These are phyloP conservation scores for Hydrangea macrophylla DNA, from an alignment of 148 eudicot genomes.

Conservation along the genomic window DNA sequence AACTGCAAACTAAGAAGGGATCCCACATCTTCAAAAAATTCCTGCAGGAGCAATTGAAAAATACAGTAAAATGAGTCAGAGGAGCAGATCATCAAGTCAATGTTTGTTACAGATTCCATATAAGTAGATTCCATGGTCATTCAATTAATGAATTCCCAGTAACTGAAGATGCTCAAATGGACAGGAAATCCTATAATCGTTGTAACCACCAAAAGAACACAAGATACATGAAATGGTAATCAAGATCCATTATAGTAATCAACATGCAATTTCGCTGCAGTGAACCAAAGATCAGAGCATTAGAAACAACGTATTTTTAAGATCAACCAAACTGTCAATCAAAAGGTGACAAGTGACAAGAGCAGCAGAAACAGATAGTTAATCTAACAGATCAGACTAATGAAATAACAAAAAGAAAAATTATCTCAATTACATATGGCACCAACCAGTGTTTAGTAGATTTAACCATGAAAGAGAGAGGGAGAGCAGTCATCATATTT, in stretches of 20 bases:
- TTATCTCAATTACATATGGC: too few species aligned
- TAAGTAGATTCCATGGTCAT: background rate
- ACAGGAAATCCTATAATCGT: background rate
- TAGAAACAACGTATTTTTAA: too few species aligned
- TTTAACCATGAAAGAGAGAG: too few species aligned
- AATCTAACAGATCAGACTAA: too few species aligned
- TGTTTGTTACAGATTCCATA: background rate
- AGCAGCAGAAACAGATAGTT: too few species aligned
- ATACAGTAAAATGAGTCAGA: background rate
- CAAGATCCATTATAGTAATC: too few species aligned
- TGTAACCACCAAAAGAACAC: background rate
- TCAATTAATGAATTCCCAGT: background rate
- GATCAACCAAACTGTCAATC: background rate
- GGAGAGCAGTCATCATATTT: too few species aligned
- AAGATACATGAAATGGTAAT: too few species aligned
- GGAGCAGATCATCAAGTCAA: background rate
- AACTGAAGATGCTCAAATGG: background rate
- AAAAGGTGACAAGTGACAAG: background rate
- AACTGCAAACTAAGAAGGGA: slow-evolving; percentile 87
- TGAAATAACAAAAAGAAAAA: too few species aligned
- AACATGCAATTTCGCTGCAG: too few species aligned
- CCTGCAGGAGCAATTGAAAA: slow-evolving; percentile 38
- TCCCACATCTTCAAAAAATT: slow-evolving; percentile 91
- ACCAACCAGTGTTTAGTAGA: too few species aligned
- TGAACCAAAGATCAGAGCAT: too few species aligned